phyloP scores from a whole-genome alignment of 2,329 filamentous ascomycete genomes.

The Neopestalotiopsis clavispora region DNA sequence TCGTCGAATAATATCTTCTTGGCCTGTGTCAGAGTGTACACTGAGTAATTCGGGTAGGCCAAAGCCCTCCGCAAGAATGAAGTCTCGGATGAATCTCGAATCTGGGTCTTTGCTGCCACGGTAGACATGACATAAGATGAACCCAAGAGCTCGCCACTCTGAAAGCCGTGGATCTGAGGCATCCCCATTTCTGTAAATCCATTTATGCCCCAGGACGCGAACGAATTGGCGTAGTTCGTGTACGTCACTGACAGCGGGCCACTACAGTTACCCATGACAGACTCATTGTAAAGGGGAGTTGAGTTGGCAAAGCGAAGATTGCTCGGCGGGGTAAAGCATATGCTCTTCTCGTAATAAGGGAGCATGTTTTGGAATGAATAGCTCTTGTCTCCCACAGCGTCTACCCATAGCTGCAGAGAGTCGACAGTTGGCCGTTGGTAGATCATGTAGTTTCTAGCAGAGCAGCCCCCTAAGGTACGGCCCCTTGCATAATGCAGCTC shows the following conservation, averaged over 20 bases:
- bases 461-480: too few relatives aligned
- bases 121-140: conserved; percentile 35
- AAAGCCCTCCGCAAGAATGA: background rate
- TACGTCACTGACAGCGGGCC: conserved; percentile 48
- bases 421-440: background rate
- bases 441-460: background rate
- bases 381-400: conserved; percentile 6
- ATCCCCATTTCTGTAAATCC: conserved; percentile 49
- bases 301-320: conserved; percentile 16
- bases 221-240: conserved; percentile 34
- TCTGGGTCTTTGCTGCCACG: conserved; percentile 28
- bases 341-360: conserved; percentile 13
- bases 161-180: conserved; percentile 39
- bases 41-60: conserved; percentile 2
- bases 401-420: conserved; percentile 5
- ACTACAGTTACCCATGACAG: conserved; percentile 33
- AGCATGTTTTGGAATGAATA: conserved; percentile 4
- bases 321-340: background rate
- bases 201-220: conserved; percentile 34
- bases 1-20: conserved; percentile 48
- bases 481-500: too few relatives aligned
- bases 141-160: conserved; percentile 45
- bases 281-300: conserved; percentile 29
- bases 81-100: conserved; percentile 2
- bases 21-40: conserved; percentile 41